Conservation (phyloP, 257 asterid genomes). For the Thymus mandschuricus region DNA sequence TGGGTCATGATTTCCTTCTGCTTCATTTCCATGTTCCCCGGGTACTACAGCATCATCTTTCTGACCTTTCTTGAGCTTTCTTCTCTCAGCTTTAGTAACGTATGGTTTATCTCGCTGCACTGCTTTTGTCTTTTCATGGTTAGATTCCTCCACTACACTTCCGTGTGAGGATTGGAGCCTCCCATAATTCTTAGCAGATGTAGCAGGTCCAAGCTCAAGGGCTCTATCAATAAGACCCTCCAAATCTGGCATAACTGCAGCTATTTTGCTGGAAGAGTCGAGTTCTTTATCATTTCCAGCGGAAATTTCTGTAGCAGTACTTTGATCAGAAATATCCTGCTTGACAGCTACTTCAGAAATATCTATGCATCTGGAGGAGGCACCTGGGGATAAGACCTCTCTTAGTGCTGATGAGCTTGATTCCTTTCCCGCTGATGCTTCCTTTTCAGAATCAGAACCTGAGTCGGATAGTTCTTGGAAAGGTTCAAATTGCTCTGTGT, state of each 20-base stretch:
- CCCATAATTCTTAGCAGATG: slow-evolving; percentile 62
- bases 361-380: slow-evolving; percentile 37
- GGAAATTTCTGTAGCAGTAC: slow-evolving; percentile 28
- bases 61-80: slow-evolving; percentile 87
- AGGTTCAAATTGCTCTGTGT: slow-evolving; percentile 56
- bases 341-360: slow-evolving; percentile 39
- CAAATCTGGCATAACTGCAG: slow-evolving; percentile 57
- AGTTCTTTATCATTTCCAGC: slow-evolving; percentile 34
- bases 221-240: slow-evolving; percentile 93
- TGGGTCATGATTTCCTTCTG: slow-evolving; percentile 39
- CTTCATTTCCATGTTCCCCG: slow-evolving; percentile 42
- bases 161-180: slow-evolving; percentile 48
- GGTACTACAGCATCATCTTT: slow-evolving; percentile 48
- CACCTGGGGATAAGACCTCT: slow-evolving; percentile 37
- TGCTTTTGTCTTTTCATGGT: slow-evolving; percentile 42
- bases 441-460: slow-evolving; percentile 73
- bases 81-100: slow-evolving; percentile 90
- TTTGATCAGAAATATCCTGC: slow-evolving; percentile 42
- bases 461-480: slow-evolving; percentile 69
- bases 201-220: slow-evolving; percentile 87
- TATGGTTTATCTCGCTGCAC: slow-evolving; percentile 78
- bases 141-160: slow-evolving; percentile 43
- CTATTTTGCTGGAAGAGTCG: slow-evolving; percentile 44
- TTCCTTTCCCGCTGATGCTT: slow-evolving; percentile 49
- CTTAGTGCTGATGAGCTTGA: slow-evolving; percentile 40